Evolutionary conservation across 306 rosid species (phyloP).

Genomic region (Quercus dentata): DNA sequence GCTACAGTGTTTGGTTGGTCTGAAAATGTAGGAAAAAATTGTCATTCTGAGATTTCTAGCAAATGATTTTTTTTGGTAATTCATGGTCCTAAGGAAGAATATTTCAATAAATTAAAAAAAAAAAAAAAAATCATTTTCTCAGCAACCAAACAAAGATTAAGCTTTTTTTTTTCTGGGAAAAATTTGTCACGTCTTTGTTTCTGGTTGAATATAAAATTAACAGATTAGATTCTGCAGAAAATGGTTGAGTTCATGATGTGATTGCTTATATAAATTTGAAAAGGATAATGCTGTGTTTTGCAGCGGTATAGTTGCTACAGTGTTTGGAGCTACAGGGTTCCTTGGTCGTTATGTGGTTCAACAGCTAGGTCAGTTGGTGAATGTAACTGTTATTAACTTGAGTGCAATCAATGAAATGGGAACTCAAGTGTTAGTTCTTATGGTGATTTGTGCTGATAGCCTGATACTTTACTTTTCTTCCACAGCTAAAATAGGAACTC

Average conservation of each 20-base stretch:
- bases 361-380: constrained; percentile 60
- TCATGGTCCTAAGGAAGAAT: too few species aligned
- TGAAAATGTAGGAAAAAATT: too few species aligned
- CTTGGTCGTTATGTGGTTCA: constrained; percentile 98
- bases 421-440: not conserved
- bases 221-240: not conserved
- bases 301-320: constrained; percentile 95
- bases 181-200: not conserved
- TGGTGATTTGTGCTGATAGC: constrained; percentile 21
- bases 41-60: too few species aligned
- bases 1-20: too few species aligned
- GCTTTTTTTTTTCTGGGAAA: not conserved
- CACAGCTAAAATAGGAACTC: constrained; percentile 98
- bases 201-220: not conserved
- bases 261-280: not conserved
- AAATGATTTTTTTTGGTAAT: too few species aligned
- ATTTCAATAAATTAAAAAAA: too few species aligned
- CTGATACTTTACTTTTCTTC: constrained; percentile 15
- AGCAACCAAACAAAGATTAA: not conserved
- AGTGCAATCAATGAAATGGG: too few species aligned
- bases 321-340: constrained; percentile 97
- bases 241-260: not conserved
- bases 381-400: too few species aligned
- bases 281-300: constrained; percentile 19
- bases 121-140: not conserved